Evolutionary conservation across 805 yeast genomes (phyloP), one percentile per base, ranked within the genome.

Genomic region (Ogataea dorogensis): DNA sequence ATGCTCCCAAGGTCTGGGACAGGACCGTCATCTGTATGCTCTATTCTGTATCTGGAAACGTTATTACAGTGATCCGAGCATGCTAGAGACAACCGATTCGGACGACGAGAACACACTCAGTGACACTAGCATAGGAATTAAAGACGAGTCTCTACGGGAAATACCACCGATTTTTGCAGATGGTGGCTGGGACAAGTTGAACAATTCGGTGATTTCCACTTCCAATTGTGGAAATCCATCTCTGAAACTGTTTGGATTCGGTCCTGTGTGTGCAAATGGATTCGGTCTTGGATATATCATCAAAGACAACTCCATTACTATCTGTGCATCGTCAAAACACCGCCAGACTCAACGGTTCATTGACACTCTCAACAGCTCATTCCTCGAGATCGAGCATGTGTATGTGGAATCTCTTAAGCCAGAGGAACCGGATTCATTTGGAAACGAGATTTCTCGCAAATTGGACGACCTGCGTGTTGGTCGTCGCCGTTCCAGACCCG

Each of bases 161-260:
- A 65, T 86, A 32, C 96, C 96, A 5, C 65, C 79, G 5, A 72
- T 88, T 10, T 88, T 87, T 63, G 82, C 85, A 1, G 95, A 88
- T 59, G 67, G 76, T 7, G 95, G 96, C 18, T 88, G 96, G 96
- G 86, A 81, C 50, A 77, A 79, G 54, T 63, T 88, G 41, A 86
- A 86, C 61, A 84, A 80, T 47, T 82, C 91, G 5, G 73, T 87
- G 14, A 65, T 88, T 17, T 84, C 94, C 10, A 84, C 93, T 5
- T 79, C 89, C 12, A 88, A 88, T 60, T 88, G 97, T 65, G 96
- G 96, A 24, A 88, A 88, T 57, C 95, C 95, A 5, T 83, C 95
- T 1, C 68, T 88, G 39, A 79, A 83, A 44, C 68, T 82, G 32
- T 88, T 88, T 65, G 97, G 97, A 0, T 88, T 88, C 54, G 94